A percentile compares a stretch with the other conserved stretches of the same genome.
These are phyloP conservation scores for Fusarium veterinarium DNA, from an alignment of 2,329 filamentous ascomycete genomes.

Conservation along the genomic window DNA sequence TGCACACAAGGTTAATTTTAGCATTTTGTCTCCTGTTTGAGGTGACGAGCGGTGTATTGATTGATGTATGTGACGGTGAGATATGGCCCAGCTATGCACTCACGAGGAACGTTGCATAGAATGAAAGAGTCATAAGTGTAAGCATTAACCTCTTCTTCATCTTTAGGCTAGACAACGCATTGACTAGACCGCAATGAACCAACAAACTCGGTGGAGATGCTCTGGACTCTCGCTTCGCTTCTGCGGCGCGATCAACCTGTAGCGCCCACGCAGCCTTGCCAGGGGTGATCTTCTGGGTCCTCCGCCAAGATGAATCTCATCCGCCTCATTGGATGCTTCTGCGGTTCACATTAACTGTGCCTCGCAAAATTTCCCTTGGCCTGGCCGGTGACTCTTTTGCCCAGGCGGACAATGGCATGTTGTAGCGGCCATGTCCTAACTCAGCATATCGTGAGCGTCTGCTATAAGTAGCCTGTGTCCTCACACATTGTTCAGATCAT, in stretches of 20 bases:
- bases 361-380: not conserved
- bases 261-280: constrained; percentile 14
- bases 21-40: not conserved
- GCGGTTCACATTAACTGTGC: not conserved
- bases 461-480: constrained; percentile 5
- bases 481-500: not conserved
- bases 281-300: not conserved
- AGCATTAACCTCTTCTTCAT: not conserved
- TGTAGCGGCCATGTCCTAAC: not conserved
- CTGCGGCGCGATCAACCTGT: not conserved
- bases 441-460: not conserved
- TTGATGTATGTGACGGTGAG: not conserved
- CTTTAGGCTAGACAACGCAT: not conserved
- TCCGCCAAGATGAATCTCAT: not conserved
- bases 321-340: not conserved
- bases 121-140: not conserved
- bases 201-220: not conserved
- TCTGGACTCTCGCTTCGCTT: not conserved
- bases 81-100: not conserved
- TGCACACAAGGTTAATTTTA: constrained; percentile 15
- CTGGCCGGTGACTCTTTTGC: constrained; percentile 1
- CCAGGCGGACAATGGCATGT: not conserved
- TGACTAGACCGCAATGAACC: not conserved
- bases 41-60: not conserved
- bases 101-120: not conserved